These are phyloP conservation scores for Aspergillus arachidicola DNA, from an alignment of 2,329 filamentous ascomycete genomes.

Conservation along the genomic window DNA sequence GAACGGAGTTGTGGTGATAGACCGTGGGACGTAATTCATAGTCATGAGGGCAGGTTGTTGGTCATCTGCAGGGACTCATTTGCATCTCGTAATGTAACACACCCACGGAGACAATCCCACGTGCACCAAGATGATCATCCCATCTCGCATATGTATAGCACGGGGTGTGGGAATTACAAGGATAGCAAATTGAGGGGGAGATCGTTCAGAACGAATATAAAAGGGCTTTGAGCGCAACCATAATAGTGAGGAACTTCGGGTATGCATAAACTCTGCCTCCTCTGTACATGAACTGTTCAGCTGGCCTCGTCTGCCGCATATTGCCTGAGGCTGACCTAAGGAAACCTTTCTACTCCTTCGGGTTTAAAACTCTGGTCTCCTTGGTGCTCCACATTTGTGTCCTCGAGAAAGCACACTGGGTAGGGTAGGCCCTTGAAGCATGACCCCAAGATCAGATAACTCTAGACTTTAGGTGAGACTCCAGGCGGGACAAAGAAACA, in stretches of 20 bases:
- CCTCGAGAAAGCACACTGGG: not conserved
- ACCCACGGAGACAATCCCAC: not conserved
- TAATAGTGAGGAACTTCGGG: not conserved
- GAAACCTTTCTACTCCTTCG: not conserved
- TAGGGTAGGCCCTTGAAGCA: not conserved
- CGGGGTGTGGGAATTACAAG: not conserved
- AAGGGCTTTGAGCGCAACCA: not conserved
- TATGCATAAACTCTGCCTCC: not conserved
- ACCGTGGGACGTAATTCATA: not conserved
- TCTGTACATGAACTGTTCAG: not conserved
- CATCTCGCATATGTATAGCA: not conserved
- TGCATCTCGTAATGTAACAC: not conserved
- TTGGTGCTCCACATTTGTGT: not conserved
- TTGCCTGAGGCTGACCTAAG: not conserved
- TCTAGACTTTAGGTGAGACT: slow-evolving; percentile 1
- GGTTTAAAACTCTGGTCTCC: not conserved
- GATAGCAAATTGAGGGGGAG: not conserved
- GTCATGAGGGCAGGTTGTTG: not conserved
- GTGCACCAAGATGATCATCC: not conserved
- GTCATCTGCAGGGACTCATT: not conserved
- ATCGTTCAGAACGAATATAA: not conserved
- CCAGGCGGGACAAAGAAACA: not conserved
- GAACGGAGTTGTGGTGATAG: not conserved
- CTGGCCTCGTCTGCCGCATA: not conserved
- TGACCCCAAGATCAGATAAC: slow-evolving; percentile 9